Percentiles rank a stretch among this genome's conserved stretches.
Conservation (phyloP, 345 rosid genomes). For the Camelina sativa region DNA sequence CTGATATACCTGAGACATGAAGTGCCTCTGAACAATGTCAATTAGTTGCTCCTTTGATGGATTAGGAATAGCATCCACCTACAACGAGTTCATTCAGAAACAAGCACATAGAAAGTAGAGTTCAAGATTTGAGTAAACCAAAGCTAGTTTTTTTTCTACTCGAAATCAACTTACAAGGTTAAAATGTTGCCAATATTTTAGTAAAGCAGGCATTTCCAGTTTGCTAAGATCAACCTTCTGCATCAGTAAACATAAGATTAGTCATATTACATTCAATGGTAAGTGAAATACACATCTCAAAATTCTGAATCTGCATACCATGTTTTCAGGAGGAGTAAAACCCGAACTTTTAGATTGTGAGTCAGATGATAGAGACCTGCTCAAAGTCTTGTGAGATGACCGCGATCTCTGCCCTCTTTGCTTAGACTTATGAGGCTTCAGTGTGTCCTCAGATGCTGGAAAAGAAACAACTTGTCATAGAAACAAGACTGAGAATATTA, state of each 20-base stretch:
- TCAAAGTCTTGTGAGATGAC: conserved; percentile 67
- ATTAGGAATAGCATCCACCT: conserved; percentile 88
- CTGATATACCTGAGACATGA: conserved; percentile 85
- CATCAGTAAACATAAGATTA: conserved; percentile 7
- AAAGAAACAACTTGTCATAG: conserved; percentile 44
- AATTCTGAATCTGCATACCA: conserved; percentile 43
- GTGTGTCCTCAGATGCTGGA: conserved; percentile 54
- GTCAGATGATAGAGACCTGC: conserved; percentile 69
- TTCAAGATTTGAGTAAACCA: not conserved
- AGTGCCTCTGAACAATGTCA: conserved; percentile 86
- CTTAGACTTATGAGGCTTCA: conserved; percentile 69
- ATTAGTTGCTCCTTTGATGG: conserved; percentile 89
- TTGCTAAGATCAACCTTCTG: conserved; percentile 93
- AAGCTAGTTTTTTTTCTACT: not conserved
- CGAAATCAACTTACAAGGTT: conserved; percentile 71
- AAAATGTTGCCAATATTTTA: conserved; percentile 89
- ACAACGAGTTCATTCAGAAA: conserved; percentile 16
- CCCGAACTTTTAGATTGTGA: conserved; percentile 68
- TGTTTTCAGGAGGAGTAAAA: conserved; percentile 63
- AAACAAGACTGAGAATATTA: conserved; percentile 23
- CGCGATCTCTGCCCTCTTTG: conserved; percentile 59
- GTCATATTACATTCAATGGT: not conserved
- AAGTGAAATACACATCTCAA: not conserved
- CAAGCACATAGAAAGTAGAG: not conserved
- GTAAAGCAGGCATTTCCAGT: conserved; percentile 84